Base-by-base conservation (phyloP, 139 green algal species). In the Ettlia oleoabundans region DNA sequence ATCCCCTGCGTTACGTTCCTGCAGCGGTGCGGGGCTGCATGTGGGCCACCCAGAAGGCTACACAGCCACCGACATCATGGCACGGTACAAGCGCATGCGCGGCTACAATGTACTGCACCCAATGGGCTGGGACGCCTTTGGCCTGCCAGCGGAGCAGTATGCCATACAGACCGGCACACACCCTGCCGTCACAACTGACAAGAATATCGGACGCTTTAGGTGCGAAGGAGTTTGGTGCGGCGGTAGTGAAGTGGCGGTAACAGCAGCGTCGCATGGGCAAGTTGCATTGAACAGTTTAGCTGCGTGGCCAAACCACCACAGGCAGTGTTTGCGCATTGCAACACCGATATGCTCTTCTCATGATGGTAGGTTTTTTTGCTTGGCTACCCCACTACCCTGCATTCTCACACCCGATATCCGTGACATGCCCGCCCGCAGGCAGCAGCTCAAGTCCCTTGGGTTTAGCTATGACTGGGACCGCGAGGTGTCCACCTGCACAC, bases 61-160 rank as follows among this genome's bases (percentile, higher is more conserved):
- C 89, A 98, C 95, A 9, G 94, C 94, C 51, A 98, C 94, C 38
- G 97, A 99, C 91, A 99, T 99, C 82, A 85, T 98, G 62, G 93
- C 97, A 8, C 89, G 97, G 4, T 99, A 98, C 89, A 99, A 99
- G 89, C 93, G 97, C 81, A 98, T 98, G 93, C 81, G 80, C 32
- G 97, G 77, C 43, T 95, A 92, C 83, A 99, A 99, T 80, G 97
- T 99, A 65, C 90, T 99, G 84, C 97, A 99, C 86, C 97, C 97
- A 26, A 99, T 99, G 92, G 97, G 97, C 51, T 99, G 96, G 95
- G 97, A 99, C 85, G 96, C 97, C 0, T 99, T 99, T 80, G 97
- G 97, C 0, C 88, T 99, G 68, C 97, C 97, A 15, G 97, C 97
- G 0, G 97, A 99, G 92, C 95, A 99, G 88, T 99, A 99, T 81